Percentiles rank a stretch among this genome's conserved stretches.
Evolutionary conservation across 352 stramenopile genomes (phyloP).

Genomic region (Globisporangium nodosum): DNA sequence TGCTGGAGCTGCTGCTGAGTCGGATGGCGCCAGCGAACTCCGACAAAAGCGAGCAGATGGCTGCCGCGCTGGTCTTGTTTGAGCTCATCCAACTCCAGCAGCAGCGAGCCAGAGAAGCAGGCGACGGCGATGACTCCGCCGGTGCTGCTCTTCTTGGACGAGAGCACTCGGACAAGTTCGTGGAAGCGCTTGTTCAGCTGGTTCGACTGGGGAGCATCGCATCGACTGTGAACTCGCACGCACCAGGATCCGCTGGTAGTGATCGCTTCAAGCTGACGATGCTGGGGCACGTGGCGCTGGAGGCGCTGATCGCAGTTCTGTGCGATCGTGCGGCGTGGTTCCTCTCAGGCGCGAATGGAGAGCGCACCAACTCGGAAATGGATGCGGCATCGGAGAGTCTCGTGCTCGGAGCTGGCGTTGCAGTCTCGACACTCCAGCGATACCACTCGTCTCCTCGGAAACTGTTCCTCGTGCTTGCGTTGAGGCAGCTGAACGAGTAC

Average conservation of each 20-base stretch:
- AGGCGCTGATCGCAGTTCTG: conserved; percentile 43
- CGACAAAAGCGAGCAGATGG: conserved; percentile 47
- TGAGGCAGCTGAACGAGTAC: conserved; percentile 15
- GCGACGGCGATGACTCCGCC: not conserved
- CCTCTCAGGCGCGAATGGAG: not conserved
- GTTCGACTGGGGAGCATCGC: conserved; percentile 1
- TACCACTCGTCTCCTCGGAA: not conserved
- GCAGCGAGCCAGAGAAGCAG: not conserved
- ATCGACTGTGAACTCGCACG: not conserved
- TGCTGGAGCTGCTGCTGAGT: conserved; percentile 32
- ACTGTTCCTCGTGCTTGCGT: conserved; percentile 3
- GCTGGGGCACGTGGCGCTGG: conserved; percentile 41
- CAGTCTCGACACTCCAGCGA: conserved; percentile 18
- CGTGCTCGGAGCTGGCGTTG: not conserved
- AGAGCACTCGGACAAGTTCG: conserved; percentile 1
- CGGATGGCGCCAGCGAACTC: conserved; percentile 16
- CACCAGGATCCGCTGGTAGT: too few species aligned
- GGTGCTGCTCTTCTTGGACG: conserved; percentile 1
- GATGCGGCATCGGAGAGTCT: not conserved
- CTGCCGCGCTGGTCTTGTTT: conserved; percentile 51
- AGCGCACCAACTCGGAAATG: not conserved
- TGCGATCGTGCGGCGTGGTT: conserved; percentile 19
- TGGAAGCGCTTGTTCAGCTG: conserved; percentile 6
- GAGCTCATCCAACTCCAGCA: conserved; percentile 45
- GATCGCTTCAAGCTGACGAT: conserved; percentile 39